phyloP scores from a whole-genome alignment of 495 filamentous ascomycete genomes.

The Tetracladium marchalianum region DNA sequence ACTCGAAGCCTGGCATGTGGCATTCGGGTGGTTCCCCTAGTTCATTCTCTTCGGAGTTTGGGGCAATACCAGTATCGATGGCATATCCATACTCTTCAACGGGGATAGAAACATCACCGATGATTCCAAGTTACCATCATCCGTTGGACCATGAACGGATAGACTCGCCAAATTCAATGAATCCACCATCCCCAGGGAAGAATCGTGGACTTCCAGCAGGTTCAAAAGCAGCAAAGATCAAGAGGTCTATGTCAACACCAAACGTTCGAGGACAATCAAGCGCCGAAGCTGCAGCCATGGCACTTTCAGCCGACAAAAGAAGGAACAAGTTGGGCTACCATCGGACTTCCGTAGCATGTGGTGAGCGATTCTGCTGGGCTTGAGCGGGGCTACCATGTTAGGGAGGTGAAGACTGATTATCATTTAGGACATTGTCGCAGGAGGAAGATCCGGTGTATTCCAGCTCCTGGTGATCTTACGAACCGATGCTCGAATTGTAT shows the following conservation, averaged over 20 bases:
- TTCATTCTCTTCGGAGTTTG: conserved; percentile 17
- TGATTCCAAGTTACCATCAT: conserved; percentile 26
- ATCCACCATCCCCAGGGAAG: conserved; percentile 20
- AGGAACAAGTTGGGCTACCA: conserved; percentile 97
- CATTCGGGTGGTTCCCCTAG: conserved; percentile 14
- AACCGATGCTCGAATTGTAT: conserved; percentile 94
- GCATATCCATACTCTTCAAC: conserved; percentile 38
- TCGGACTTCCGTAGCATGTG: conserved; percentile 92
- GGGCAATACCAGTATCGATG: conserved; percentile 38
- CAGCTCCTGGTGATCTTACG: conserved; percentile 61
- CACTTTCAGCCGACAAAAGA: conserved; percentile 64
- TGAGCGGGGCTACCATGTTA: not conserved
- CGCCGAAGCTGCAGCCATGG: conserved; percentile 23
- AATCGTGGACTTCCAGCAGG: conserved; percentile 23
- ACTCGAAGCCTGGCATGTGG: conserved; percentile 20
- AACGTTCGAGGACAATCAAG: conserved; percentile 46
- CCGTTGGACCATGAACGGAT: conserved; percentile 23
- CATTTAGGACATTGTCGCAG: conserved; percentile 78
- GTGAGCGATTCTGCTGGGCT: conserved; percentile 43
- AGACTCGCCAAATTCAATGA: conserved; percentile 14
- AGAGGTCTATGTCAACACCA: conserved; percentile 56
- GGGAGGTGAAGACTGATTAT: conserved; percentile 9
- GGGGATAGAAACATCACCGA: conserved; percentile 29
- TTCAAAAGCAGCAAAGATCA: conserved; percentile 37
- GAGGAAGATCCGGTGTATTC: conserved; percentile 89